Evolutionary conservation across 2,329 filamentous ascomycete genomes (phyloP), one percentile per base, ranked within the genome.

Genomic region (Samsoniella hepiali): DNA sequence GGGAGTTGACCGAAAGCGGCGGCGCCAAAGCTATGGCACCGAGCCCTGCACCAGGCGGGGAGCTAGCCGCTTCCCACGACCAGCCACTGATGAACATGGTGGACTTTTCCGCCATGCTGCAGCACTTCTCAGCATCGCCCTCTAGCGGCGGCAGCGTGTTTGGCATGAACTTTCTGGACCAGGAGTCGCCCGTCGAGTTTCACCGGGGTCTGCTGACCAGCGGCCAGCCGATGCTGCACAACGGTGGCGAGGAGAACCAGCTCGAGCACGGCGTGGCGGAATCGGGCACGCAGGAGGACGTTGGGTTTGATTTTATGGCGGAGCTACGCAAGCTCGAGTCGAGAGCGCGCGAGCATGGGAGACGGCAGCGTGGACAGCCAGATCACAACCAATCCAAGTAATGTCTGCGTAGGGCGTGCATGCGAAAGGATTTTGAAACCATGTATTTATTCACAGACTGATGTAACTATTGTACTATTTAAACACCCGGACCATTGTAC

Each of bases 401-500:
- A 40, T n/a, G 11, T 3, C 17, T 59, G 31, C n/a, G 13, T 8
- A 27, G 29, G 34, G 34, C 34, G 34, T 11, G 22, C 9, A 38
- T 31, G 13, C 32, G n/a, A 11, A n/a, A 29, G 13, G 4, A 9
- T n/a, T 40, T 29, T 27, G 6, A 7, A 17, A 40, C 3, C 2
- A 32, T 49, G 40, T 47, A 40, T 47, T 38, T 27, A 27, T 58
- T 4, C 17, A 5, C 4, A 17, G 10, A 49, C 13, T 44, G 17
- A 11, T 29, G 3, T 11, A 6, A 40, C n/a, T 58, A 13, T 9
- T 38, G 6, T 22, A 34, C 17, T 36, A 6, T 32, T 22, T 32
- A 59, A 36, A 66, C 27, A 36, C 65, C 66, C 34, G 31, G 53
- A 40, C 67, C 68, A 38, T 68, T 64, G 40, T 70, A 70, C 1